Conservation (phyloP, 805 yeast species). For the Jamesozyma spencerorum region DNA sequence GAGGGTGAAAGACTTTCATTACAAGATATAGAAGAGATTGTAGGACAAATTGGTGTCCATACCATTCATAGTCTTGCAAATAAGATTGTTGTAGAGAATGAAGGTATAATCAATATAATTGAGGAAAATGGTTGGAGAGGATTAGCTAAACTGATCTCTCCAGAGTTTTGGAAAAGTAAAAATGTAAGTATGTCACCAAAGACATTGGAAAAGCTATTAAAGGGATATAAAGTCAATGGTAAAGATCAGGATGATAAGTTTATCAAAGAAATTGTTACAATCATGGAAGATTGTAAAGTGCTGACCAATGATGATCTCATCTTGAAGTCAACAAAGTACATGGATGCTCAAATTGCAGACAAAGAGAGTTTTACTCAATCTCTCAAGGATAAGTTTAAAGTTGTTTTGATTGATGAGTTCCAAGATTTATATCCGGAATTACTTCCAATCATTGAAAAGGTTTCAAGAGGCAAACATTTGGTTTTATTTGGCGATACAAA, state of each 20-base stretch:
- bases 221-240: slow-evolving; percentile 9
- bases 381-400: slow-evolving; percentile 24
- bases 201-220: slow-evolving; percentile 15
- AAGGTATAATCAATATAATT: slow-evolving; percentile 33
- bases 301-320: slow-evolving; percentile 28
- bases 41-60: slow-evolving; percentile 33
- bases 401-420: slow-evolving; percentile 59
- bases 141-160: slow-evolving; percentile 31
- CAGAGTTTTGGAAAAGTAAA: slow-evolving; percentile 12
- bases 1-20: slow-evolving; percentile 11
- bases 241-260: slow-evolving; percentile 3
- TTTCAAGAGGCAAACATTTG: slow-evolving; percentile 40
- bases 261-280: slow-evolving; percentile 18
- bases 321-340: slow-evolving; percentile 14
- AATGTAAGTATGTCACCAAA: slow-evolving; percentile 8
- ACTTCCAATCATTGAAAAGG: slow-evolving; percentile 35
- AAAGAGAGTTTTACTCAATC: slow-evolving; percentile 7
- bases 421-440: slow-evolving; percentile 57
- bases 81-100: slow-evolving; percentile 35
- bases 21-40: slow-evolving; percentile 8
- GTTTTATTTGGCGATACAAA: slow-evolving; percentile 63
- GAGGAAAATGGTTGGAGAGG: slow-evolving; percentile 50
- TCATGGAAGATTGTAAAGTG: slow-evolving; percentile 30
- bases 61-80: slow-evolving; percentile 63
- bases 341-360: slow-evolving; percentile 2